Evolutionary conservation across 169 alveolate genomes (phyloP).

Genomic region (Cryptosporidium meleagridis): DNA sequence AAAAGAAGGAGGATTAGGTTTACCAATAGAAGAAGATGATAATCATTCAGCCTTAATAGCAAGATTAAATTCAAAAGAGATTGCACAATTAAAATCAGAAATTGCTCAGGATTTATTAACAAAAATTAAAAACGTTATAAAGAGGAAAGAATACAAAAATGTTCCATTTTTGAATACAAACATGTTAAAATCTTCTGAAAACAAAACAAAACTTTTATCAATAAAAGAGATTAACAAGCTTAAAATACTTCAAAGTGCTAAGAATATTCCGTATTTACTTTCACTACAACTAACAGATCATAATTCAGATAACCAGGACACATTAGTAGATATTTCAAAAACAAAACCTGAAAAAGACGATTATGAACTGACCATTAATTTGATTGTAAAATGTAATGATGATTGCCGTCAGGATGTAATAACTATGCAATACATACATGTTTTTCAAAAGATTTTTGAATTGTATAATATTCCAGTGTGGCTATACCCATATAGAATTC

Average conservation of each 20-base stretch:
- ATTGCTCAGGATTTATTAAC: slow-evolving; percentile 45
- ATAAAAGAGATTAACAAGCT: slow-evolving; percentile 21
- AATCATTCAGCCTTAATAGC: slow-evolving; percentile 14
- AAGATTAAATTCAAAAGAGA: slow-evolving; percentile 41
- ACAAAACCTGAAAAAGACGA: not conserved
- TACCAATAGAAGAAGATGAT: not conserved
- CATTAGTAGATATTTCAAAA: not conserved
- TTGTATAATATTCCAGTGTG: slow-evolving; percentile 76
- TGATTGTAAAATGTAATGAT: slow-evolving; percentile 85
- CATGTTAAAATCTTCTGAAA: slow-evolving; percentile 47
- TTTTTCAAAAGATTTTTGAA: slow-evolving; percentile 81
- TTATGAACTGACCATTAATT: slow-evolving; percentile 10
- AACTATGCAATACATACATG: slow-evolving; percentile 86
- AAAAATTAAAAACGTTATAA: slow-evolving; percentile 8
- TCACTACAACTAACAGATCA: slow-evolving; percentile 24
- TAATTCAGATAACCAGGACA: not conserved
- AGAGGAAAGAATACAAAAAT: slow-evolving; percentile 23
- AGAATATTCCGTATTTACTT: slow-evolving; percentile 63
- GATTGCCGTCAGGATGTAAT: slow-evolving; percentile 88
- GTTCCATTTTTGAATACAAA: slow-evolving; percentile 39
- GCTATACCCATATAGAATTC: slow-evolving; percentile 82
- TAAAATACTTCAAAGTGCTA: slow-evolving; percentile 66
- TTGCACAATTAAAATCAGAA: slow-evolving; percentile 36
- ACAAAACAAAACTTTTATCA: not conserved
- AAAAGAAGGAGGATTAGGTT: not conserved